Evolutionary conservation across 345 rosid genomes (phyloP), one percentile per base, ranked within the genome.

Genomic region (Eucalyptus marginata): DNA sequence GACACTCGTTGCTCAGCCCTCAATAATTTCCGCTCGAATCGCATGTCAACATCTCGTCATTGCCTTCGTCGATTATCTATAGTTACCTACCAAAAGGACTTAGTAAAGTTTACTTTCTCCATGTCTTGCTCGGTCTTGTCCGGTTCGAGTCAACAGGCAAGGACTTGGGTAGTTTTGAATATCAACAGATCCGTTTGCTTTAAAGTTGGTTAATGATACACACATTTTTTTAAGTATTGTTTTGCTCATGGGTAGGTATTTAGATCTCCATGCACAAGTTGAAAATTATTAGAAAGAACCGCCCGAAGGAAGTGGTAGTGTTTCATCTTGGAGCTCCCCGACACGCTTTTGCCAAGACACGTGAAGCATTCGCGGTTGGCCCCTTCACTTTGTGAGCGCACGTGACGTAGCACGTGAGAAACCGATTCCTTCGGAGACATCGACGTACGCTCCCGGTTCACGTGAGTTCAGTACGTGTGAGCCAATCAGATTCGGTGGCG

Each of bases 261-360:
- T 68, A 2, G 80, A 68, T 68, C 13, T 68, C 12, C 80, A 9
- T 5, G 24, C 11, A 68, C 43, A 2, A 66, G 76, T 66, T 15
- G 40, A 66, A n/a, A 66, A 66, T 66, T 66, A n/a, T 66, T n/a
- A 66, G 40, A n/a, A 14, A 66, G 76, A 4, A 20, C 33, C 20
- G 31, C 20, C 76, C 76, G 33, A 15, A 66, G 40, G 40, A 66
- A 66, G 40, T 0, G 29, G 3, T 0, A 0, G 40, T 0, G 76
- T n/a, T 4, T 66, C 76, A 14, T 31, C 14, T 1, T 66, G 76
- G 10, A 66, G 40, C 40, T 56, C 20, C 20, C 76, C 76, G 40
- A n/a, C 76, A n/a, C 16, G 3, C 76, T 64, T 64, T 64, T 64
- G 76, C 40, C 76, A 66, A 66, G 79, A 66, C 79, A 66, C 17